Evolutionary conservation across 192 early-diverging fungal species (phyloP), one percentile per base, ranked within the genome.

Genomic region (Coemansia furcata): DNA sequence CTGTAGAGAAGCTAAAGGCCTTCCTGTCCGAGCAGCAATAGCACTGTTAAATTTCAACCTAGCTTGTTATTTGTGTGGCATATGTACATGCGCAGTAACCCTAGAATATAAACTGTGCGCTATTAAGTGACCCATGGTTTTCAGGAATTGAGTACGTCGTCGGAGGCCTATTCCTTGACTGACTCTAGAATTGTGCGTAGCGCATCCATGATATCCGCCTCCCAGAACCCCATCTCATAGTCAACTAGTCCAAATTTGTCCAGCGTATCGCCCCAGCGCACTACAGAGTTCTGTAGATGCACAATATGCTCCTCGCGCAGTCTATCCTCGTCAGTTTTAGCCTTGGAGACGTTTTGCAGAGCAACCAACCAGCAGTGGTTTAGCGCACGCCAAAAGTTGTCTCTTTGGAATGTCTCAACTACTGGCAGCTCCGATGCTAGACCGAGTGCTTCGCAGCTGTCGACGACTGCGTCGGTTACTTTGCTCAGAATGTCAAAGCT

Each of bases 211-310:
- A 93, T 90, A 39, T 91, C 90, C 32, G 84, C 76, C 65, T 91
- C 92, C 89, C 89, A 92, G 55, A 90, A 88, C 23, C 92, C 92
- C 76, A 93, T 85, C 60, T 94, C 90, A 73, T 93, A 94, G 68
- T 94, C 90, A 23, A 94, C 91, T 59, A 94, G 69, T 1, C 92
- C 91, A 82, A 83, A 94, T 63, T 84, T 77, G 58, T 89, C 88
- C 62, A 94, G 70, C 17, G 76, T 70, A 67, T 93, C 87, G 2
- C 85, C 86, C 92, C 92, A 94, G 4, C 76, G 67, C 54, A 87
- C 82, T 5, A 92, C 84, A 26, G 73, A 85, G 52, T 85, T 75
- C 58, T 87, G 78, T 49, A 92, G 55, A 43, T 86, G 80, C 66
- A 84, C 84, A 40, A 90, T 69, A 59, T 88, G 85, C 30, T 83